Evolutionary conservation across 2,329 filamentous ascomycete genomes (phyloP), one percentile per base, ranked within the genome.

Genomic region (Fusarium penzigii): DNA sequence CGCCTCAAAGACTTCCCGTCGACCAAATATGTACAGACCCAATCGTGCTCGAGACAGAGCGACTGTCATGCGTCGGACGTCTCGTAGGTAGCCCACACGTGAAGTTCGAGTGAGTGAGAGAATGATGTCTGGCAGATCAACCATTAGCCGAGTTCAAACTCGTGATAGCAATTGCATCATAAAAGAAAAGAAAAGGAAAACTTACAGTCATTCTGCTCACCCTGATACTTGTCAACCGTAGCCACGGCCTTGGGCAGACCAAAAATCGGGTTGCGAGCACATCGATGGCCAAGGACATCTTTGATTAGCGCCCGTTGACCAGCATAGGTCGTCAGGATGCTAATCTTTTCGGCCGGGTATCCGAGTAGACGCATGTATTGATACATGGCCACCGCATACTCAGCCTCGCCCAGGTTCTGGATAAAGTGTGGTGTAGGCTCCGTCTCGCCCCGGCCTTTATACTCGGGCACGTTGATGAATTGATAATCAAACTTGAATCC

Each of bases 181-280:
- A n/a, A n/a, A n/a, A n/a, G n/a, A n/a, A n/a, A n/a, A n/a, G n/a
- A 34, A 29, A 38, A 25, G 43, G 12, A 34, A 16, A 50, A 84
- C 89, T 80, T 80, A 94, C 90, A 97, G 68, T 99, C 94, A 72
- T 99, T 99, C 74, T 99, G 94, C 78, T 99, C 94, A 70, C 94
- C 95, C 76, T 99, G 94, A 67, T 97, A 99, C 71, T 96, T 97
- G 76, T 99, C 94, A 57, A 99, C 93, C 6, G 95, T 99, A 4
- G 90, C 92, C 29, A 99, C 90, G 48, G 89, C 87, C 71, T 87
- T 89, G 16, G 94, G 94, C 71, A 96, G 76, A 9, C 93, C 92
- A 72, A 99, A 99, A 17, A 97, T 76, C 2, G 86, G 76, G 64
- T 92, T 95, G 63, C 84, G 88, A 38, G 86, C 87, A 71, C 94